Percentiles rank a stretch among this genome's conserved stretches.
Conservation (phyloP, 345 rosid species). For the Melaleuca alternifolia region DNA sequence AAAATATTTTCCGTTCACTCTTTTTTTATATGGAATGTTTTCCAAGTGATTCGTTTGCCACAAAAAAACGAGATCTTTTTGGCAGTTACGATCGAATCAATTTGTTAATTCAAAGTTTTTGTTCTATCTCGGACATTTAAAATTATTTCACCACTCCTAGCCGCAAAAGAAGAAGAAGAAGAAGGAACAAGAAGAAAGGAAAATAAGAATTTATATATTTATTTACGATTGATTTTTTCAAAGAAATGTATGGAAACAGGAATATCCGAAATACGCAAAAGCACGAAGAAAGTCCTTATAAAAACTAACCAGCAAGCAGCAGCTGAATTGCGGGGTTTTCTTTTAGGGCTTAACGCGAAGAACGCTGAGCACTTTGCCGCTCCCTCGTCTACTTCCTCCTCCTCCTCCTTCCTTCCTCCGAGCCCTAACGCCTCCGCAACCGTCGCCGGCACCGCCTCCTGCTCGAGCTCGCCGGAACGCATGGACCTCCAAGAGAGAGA, state of each 20-base stretch:
- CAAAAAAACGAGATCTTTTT: too few species aligned
- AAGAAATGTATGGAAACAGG: neutral
- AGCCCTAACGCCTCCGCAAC: neutral
- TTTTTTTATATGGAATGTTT: too few species aligned
- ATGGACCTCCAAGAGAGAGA: constrained; percentile 3
- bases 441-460: neutral
- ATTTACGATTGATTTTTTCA: neutral
- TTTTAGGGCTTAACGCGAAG: neutral
- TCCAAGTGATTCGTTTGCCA: too few species aligned
- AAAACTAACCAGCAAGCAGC: neutral
- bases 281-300: neutral
- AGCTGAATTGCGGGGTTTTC: neutral
- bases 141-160: neutral
- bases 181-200: too few species aligned
- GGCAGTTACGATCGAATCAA: too few species aligned
- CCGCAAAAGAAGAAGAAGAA: neutral
- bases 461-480: neutral
- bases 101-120: too few species aligned
- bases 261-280: neutral
- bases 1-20: too few species aligned
- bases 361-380: neutral
- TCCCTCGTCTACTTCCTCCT: neutral
- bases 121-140: too few species aligned
- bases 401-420: neutral
- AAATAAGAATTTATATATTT: accelerated